Evolutionary conservation across 805 yeast species (phyloP).

Genomic region (Kurtzmaniella fragi): DNA sequence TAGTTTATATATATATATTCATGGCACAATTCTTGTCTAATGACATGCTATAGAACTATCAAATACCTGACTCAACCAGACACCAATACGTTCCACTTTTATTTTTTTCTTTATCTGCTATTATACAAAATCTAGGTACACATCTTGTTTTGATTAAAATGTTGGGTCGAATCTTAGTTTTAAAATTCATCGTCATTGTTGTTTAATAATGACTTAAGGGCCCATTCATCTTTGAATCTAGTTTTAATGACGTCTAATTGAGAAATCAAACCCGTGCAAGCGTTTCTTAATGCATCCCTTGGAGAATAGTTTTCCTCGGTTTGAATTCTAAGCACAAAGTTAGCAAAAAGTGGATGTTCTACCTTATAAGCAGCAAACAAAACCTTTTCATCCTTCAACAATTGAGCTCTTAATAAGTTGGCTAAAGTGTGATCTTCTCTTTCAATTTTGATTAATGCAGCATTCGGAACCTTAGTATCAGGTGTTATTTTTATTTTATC

Average conservation of each 20-base stretch:
- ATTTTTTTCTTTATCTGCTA: no score
- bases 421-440: constrained; percentile 98
- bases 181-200: constrained; percentile 31
- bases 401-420: constrained; percentile 79
- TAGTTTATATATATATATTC: no score
- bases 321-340: constrained; percentile 89
- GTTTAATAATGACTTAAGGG: constrained; percentile 66
- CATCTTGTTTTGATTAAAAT: no score
- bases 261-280: constrained; percentile 77
- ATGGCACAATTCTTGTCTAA: no score
- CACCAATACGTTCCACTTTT: no score
- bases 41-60: no score
- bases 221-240: constrained; percentile 90
- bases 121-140: no score
- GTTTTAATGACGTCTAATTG: constrained; percentile 71
- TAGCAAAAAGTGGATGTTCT: constrained; percentile 96
- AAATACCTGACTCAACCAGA: no score
- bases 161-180: no score
- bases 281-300: constrained; percentile 81
- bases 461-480: constrained; percentile 92
- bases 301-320: constrained; percentile 95
- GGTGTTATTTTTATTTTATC: constrained; percentile 86
- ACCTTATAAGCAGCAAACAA: constrained; percentile 95
- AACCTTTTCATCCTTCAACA: constrained; percentile 82
- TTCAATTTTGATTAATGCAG: constrained; percentile 87